These are phyloP conservation scores for Mycotypha africana DNA, from an alignment of 371 early-diverging fungal genomes.

Conservation along the genomic window DNA sequence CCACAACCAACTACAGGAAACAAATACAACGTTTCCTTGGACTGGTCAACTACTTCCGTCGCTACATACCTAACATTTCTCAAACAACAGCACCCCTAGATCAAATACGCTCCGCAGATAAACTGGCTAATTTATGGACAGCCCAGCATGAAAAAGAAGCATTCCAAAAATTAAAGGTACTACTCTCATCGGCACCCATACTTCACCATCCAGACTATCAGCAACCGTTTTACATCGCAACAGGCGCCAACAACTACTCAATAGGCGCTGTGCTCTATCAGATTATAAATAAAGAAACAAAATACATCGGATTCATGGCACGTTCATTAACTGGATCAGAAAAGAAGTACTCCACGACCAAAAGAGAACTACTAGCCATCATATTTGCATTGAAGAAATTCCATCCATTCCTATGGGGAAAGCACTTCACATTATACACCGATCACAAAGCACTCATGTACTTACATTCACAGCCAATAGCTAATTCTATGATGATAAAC, in stretches of 20 bases:
- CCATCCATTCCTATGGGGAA: slow-evolving; percentile 18
- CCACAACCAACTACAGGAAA: slow-evolving; percentile 5
- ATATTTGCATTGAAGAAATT: slow-evolving; percentile 13
- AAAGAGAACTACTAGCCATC: slow-evolving; percentile 3
- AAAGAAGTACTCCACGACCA: neutral
- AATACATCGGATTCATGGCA: neutral
- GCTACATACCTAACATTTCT: slow-evolving; percentile 8
- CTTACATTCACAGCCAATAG: slow-evolving; percentile 5
- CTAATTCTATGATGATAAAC: slow-evolving; percentile 4
- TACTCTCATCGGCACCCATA: no score
- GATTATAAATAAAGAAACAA: neutral
- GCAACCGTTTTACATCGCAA: no score
- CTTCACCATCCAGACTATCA: no score
- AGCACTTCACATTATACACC: slow-evolving; percentile 5
- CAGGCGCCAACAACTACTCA: no score
- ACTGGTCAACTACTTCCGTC: slow-evolving; percentile 18
- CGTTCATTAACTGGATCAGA: neutral
- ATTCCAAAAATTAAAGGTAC: no score
- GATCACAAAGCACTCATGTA: slow-evolving; percentile 13
- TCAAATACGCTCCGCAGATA: neutral
- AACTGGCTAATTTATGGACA: neutral
- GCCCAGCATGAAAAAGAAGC: no score
- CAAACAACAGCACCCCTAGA: slow-evolving; percentile 16
- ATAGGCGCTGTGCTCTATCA: no score
- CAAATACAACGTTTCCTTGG: slow-evolving; percentile 12